Conservation (phyloP, 1,139 yeast species). For the Nakaseomyces bracarensis region DNA sequence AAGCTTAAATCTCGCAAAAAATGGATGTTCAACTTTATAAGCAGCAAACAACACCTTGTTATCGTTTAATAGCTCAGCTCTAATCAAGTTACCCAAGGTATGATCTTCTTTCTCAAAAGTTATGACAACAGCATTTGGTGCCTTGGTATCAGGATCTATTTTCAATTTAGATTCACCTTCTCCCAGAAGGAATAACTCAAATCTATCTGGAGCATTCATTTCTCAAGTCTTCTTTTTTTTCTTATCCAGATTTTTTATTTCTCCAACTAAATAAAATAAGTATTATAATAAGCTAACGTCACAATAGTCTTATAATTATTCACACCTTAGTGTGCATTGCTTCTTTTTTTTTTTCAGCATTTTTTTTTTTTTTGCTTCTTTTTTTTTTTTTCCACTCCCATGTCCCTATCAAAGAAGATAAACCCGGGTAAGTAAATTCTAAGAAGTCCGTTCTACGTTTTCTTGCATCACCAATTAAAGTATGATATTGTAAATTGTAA, state of each 20-base stretch:
- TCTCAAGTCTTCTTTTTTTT: not conserved
- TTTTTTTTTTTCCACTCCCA: too few relatives aligned
- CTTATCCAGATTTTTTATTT: not conserved
- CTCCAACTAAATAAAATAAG: too few relatives aligned
- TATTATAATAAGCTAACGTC: too few relatives aligned
- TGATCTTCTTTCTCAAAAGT: conserved; percentile 97
- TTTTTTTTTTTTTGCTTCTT: too few relatives aligned
- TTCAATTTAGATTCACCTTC: conserved; percentile 91
- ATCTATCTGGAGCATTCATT: conserved; percentile 98
- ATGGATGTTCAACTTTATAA: conserved; percentile 94
- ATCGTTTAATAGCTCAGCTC: conserved; percentile 81
- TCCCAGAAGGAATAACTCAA: conserved; percentile 90
- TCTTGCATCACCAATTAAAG: too few relatives aligned
- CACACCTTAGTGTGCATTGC: too few relatives aligned
- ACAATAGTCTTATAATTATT: too few relatives aligned
- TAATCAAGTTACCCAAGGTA: conserved; percentile 81
- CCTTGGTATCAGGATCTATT: conserved; percentile 87
- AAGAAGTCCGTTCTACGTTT: too few relatives aligned
- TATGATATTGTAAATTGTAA: too few relatives aligned
- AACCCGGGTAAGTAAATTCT: too few relatives aligned
- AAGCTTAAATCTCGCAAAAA: conserved; percentile 88
- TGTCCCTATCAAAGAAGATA: too few relatives aligned
- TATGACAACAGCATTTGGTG: conserved; percentile 88
- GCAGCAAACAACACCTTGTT: conserved; percentile 89
- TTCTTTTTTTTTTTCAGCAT: too few relatives aligned